phyloP scores from a whole-genome alignment of 1,139 yeast genomes.

The Debaryomycetaceae sp. region DNA sequence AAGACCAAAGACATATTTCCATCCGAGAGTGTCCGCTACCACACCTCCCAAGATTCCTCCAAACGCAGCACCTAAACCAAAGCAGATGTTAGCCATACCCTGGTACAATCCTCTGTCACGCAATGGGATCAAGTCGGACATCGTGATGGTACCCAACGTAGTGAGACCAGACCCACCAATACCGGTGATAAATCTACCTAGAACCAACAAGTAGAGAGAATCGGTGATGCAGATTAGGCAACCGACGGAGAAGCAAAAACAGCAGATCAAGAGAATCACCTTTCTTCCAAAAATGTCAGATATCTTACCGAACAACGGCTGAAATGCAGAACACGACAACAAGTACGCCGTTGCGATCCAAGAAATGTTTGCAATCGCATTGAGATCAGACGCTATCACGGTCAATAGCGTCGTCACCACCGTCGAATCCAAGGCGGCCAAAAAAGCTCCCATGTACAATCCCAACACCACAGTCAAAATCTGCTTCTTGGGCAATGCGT shows the following conservation, averaged over 20 bases:
- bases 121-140: slow-evolving; percentile 51
- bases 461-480: slow-evolving; percentile 31
- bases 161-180: slow-evolving; percentile 58
- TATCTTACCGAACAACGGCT: slow-evolving; percentile 79
- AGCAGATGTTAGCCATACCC: slow-evolving; percentile 50
- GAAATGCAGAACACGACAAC: slow-evolving; percentile 44
- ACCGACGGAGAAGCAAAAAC: slow-evolving; percentile 35
- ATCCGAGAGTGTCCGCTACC: slow-evolving; percentile 68
- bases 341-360: slow-evolving; percentile 48
- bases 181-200: slow-evolving; percentile 56
- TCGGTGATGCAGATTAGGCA: slow-evolving; percentile 40
- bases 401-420: slow-evolving; percentile 44
- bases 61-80: slow-evolving; percentile 49
- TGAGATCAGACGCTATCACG: slow-evolving; percentile 41
- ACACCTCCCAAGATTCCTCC: slow-evolving; percentile 67
- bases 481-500: slow-evolving; percentile 32
- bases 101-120: slow-evolving; percentile 53
- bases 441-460: slow-evolving; percentile 36
- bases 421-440: slow-evolving; percentile 45
- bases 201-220: slow-evolving; percentile 45
- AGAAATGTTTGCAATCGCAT: slow-evolving; percentile 37
- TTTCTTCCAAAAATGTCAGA: slow-evolving; percentile 86
- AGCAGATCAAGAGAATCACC: slow-evolving; percentile 31
- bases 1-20: slow-evolving; percentile 61
- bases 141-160: slow-evolving; percentile 47